phyloP scores from a whole-genome alignment of 1,284 basidiomycete species.

The Ceratobasidium sp. region DNA sequence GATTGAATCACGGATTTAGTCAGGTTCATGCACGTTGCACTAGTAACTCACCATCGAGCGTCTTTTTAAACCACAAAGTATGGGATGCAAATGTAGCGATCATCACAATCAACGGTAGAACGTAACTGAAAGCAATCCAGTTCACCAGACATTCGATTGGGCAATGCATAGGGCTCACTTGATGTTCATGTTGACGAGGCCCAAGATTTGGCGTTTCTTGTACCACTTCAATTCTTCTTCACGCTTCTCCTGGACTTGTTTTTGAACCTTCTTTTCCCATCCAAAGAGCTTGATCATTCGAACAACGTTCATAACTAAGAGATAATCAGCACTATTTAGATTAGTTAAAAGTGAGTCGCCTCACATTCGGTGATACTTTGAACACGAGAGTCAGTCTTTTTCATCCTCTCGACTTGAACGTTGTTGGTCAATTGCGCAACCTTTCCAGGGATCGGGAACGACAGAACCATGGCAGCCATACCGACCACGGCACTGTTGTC shows the following conservation, averaged over 20 bases:
- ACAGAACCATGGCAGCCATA: slow-evolving; percentile 57
- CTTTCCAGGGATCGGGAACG: slow-evolving; percentile 53
- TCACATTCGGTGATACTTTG: slow-evolving; percentile 59
- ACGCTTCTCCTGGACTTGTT: slow-evolving; percentile 59
- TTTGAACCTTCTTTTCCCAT: slow-evolving; percentile 65
- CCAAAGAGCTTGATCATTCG: slow-evolving; percentile 75
- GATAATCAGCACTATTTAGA: background rate
- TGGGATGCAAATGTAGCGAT: slow-evolving; percentile 62
- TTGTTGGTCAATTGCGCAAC: slow-evolving; percentile 45
- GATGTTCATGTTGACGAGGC: slow-evolving; percentile 51
- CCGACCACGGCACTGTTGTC: slow-evolving; percentile 59
- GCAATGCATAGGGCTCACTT: slow-evolving; percentile 49
- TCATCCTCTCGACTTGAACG: slow-evolving; percentile 47
- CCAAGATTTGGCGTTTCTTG: slow-evolving; percentile 55
- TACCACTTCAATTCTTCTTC: slow-evolving; percentile 63
- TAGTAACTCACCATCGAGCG: slow-evolving; percentile 12
- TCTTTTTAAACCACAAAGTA: slow-evolving; percentile 30
- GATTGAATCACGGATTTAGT: background rate
- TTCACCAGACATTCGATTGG: background rate
- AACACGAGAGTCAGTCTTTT: slow-evolving; percentile 59
- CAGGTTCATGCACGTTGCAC: background rate
- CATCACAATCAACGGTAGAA: slow-evolving; percentile 73
- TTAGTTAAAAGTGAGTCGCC: slow-evolving; percentile 37
- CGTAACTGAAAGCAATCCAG: slow-evolving; percentile 53
- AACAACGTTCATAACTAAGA: slow-evolving; percentile 57